These are phyloP conservation scores for Suhomyces kunorum DNA, from an alignment of 1,139 yeast species.

Conservation along the genomic window DNA sequence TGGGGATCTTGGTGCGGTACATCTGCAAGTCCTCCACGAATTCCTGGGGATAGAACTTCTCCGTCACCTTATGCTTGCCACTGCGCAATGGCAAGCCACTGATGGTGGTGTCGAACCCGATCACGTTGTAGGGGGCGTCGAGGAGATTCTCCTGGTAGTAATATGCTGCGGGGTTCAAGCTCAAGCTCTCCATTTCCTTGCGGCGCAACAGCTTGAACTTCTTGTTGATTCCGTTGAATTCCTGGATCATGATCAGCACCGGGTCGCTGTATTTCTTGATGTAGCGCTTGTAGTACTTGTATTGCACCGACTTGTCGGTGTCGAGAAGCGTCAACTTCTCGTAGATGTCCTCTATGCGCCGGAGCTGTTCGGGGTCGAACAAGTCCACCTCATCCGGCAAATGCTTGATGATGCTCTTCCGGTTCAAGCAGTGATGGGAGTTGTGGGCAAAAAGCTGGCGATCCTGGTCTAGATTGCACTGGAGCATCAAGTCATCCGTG, in stretches of 20 bases:
- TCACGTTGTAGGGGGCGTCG: constrained; percentile 42
- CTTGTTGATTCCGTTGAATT: constrained; percentile 38
- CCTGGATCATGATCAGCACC: constrained; percentile 34
- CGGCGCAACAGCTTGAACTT: constrained; percentile 41
- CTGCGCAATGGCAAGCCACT: constrained; percentile 43
- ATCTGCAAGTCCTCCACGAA: constrained; percentile 43
- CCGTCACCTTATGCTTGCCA: constrained; percentile 24
- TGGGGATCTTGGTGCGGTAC: constrained; percentile 32
- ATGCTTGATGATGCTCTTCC: constrained; percentile 34
- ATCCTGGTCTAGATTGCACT: constrained; percentile 41
- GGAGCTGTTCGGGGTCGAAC: constrained; percentile 25
- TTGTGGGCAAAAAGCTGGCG: constrained; percentile 37
- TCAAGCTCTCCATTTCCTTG: constrained; percentile 34
- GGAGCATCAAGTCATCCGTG: constrained; percentile 39
- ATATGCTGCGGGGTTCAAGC: constrained; percentile 31
- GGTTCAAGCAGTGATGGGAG: constrained; percentile 40
- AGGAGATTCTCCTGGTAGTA: constrained; percentile 34
- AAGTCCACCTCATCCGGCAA: constrained; percentile 45
- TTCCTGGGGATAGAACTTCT: constrained; percentile 38
- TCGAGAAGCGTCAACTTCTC: constrained; percentile 36
- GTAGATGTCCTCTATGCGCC: constrained; percentile 36
- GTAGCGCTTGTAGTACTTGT: constrained; percentile 39
- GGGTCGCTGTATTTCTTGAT: constrained; percentile 38
- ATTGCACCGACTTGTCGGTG: constrained; percentile 40
- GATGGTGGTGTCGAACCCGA: constrained; percentile 46